These are phyloP conservation scores for Solanum pennellii DNA, from an alignment of 257 asterid genomes.

Conservation along the genomic window DNA sequence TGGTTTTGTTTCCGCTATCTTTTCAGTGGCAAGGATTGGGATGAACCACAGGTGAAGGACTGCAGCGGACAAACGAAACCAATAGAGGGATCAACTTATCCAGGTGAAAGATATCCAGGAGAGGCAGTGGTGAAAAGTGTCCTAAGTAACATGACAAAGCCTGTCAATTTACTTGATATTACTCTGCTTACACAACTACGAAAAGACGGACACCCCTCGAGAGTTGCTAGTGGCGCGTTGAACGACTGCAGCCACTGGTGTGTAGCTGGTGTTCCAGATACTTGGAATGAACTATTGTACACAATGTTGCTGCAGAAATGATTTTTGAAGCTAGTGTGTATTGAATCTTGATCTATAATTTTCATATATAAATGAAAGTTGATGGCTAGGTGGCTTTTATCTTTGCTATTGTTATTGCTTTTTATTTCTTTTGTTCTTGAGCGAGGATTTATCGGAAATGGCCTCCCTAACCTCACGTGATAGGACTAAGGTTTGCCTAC, in stretches of 20 bases:
- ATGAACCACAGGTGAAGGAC: slow-evolving; percentile 24
- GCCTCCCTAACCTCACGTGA: not conserved
- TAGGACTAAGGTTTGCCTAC: too few species aligned
- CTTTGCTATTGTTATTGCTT: not conserved
- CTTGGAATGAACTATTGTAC: slow-evolving; percentile 55
- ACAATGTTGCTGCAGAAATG: slow-evolving; percentile 8
- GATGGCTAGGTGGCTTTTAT: not conserved
- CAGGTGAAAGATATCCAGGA: slow-evolving; percentile 39
- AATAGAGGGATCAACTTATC: slow-evolving; percentile 32
- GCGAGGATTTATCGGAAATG: not conserved
- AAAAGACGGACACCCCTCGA: slow-evolving; percentile 56
- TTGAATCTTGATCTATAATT: not conserved
- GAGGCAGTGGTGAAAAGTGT: slow-evolving; percentile 53
- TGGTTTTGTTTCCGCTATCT: not conserved
- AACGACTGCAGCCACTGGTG: slow-evolving; percentile 30
- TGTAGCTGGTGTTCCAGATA: not conserved
- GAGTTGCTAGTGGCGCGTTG: slow-evolving; percentile 22
- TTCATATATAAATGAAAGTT: not conserved
- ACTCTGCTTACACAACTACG: slow-evolving; percentile 42
- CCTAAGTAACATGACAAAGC: slow-evolving; percentile 32
- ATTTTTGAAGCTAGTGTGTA: not conserved
- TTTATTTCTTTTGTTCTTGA: not conserved
- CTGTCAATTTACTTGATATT: slow-evolving; percentile 45
- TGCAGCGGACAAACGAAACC: slow-evolving; percentile 48
- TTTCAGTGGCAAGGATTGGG: slow-evolving; percentile 55